Base-by-base conservation (phyloP, 1,284 basidiomycete species). In the Sporisorium exsertum region DNA sequence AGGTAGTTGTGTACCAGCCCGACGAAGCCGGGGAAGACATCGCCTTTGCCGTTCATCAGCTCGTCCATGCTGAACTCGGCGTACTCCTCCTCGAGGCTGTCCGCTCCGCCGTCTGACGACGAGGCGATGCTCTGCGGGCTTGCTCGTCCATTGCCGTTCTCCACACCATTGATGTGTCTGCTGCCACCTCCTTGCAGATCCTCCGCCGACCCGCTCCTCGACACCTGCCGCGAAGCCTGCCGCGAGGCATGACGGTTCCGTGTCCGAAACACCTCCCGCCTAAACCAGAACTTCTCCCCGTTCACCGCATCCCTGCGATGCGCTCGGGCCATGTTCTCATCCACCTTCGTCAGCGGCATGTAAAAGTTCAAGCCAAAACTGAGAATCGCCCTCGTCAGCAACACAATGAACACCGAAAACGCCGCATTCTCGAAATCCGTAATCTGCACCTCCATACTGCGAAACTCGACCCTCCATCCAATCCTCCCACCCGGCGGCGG, bases 351-450 rank as follows among this genome's bases (percentile, higher is more conserved):
- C 53, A 99, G 94, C 4, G 97, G 97, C 78, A 98, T 90, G 87
- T 99, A 99, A 67, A 98, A 93, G 87, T 98, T 97, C 67, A 98
- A 88, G 66, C 93, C 92, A 86, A 94, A 95, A 77, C 89, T 91
- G 71, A 98, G 89, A 77, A 99, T 97, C 0, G 95, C 95, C 47
- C 96, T 90, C 0, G 96, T 95, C 9, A 99, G 88, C 33, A 99
- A 90, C 7, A 98, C 94, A 69, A 97, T 90, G 86, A 99, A 99
- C 49, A 98, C 90, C 32, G 93, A 91, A 85, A 95, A 97, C 1
- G 97, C 95, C 0, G 97, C 97, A 85, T 99, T 99, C 88, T 99
- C 97, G 85, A 95, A 99, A 87, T 99, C 97, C 22, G 97, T 99
- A 82, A 97, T 90, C 85, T 99, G 97, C 3, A 99, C 94, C 86